These are phyloP conservation scores for Sicyos edulis DNA, from an alignment of 306 rosid species.

Conservation along the genomic window DNA sequence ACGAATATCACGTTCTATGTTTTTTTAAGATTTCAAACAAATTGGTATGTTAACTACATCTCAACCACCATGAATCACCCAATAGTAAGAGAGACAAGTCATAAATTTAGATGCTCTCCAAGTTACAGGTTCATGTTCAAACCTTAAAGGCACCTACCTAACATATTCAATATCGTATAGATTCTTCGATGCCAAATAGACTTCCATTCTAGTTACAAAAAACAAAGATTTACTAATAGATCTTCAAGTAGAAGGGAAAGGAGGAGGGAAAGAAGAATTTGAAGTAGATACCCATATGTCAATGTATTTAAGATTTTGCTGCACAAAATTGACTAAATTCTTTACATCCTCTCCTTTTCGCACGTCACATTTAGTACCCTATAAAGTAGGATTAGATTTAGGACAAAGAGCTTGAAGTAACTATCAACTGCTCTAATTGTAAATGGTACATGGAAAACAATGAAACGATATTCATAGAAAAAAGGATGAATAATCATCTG, in stretches of 20 bases:
- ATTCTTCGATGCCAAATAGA: not conserved
- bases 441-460: constrained; percentile 12
- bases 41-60: not conserved
- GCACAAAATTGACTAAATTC: constrained; percentile 67
- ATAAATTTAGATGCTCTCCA: not conserved
- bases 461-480: constrained; percentile 11
- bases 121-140: not conserved
- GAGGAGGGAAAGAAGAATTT: constrained; percentile 14
- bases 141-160: constrained; percentile 7
- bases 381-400: constrained; percentile 19
- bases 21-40: not conserved
- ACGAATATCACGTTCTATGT: not conserved
- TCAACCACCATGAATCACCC: not conserved
- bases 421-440: constrained; percentile 16
- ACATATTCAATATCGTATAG: not conserved
- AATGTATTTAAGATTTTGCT: constrained; percentile 60
- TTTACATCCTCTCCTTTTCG: constrained; percentile 75
- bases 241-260: not conserved
- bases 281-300: constrained; percentile 74
- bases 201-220: not conserved
- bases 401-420: constrained; percentile 23
- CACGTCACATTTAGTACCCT: constrained; percentile 88
- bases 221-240: not conserved
- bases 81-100: not conserved
- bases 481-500: not conserved